A percentile compares a stretch with the other conserved stretches of the same genome.
Evolutionary conservation across 169 alveolate genomes (phyloP).

Genomic region (Plasmodium vivax): DNA sequence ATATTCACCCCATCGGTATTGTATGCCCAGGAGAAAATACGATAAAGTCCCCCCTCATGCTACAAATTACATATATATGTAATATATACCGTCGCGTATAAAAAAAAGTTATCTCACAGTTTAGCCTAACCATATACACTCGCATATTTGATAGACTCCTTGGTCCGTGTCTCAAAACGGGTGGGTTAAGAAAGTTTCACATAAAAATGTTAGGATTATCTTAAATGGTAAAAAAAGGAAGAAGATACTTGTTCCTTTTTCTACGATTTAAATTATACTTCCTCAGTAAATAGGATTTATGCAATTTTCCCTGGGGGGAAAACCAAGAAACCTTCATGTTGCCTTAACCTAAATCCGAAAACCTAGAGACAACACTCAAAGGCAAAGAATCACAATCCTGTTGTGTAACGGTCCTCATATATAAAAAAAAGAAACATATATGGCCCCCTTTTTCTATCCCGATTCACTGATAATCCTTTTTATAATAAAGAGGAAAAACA

Average conservation of each 20-base stretch:
- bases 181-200: conserved; percentile 78
- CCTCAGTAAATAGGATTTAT: conserved; percentile 51
- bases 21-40: background rate
- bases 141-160: conserved; percentile 92
- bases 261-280: background rate
- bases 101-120: conserved; percentile 23
- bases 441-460: background rate
- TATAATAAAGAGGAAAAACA: background rate
- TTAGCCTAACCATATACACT: conserved; percentile 51
- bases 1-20: background rate
- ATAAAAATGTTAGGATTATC: conserved; percentile 36
- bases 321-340: background rate
- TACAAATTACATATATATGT: background rate
- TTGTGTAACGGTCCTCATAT: background rate
- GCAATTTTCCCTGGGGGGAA: background rate
- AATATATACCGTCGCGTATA: conserved; percentile 65
- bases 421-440: background rate
- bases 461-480: conserved; percentile 43
- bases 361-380: background rate
- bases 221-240: background rate
- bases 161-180: conserved; percentile 96
- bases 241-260: background rate
- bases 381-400: background rate
- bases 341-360: background rate
- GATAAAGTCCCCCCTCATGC: background rate